Evolutionary conservation across 2,329 filamentous ascomycete genomes (phyloP), one percentile per base, ranked within the genome.

Genomic region (Fusarium zealandicum): DNA sequence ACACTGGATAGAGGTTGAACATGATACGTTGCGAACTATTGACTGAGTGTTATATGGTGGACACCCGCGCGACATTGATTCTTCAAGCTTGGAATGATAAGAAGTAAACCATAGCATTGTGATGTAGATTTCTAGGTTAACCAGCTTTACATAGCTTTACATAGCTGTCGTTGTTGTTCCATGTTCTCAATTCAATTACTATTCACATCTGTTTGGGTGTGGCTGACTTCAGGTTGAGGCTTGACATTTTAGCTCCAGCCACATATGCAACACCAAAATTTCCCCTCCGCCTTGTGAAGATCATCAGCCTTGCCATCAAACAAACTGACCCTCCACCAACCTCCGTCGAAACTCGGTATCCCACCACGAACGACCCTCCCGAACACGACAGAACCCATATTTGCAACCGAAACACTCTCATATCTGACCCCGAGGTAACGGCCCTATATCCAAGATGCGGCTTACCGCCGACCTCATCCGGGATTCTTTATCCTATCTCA

Each of bases 401-500:
- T 11, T 8, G 22, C 14, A 5, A 40, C 8, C 10, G 17, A 35
- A 5, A 38, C 36, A 50, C 45, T 8, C 11, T 2, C 22, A 49
- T 31, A 38, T 50, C 5, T 57, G 17, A 59, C 32, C 37, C 49
- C 53, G 64, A 68, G 66, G 66, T 68, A 67, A 68, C 53, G 51
- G 48, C 44, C 46, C 64, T 31, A 45, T 40, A 64, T 49, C 67
- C 75, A 79, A 73, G 65, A 98, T 99, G 95, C 89, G 93, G 83
- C 87, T 99, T 79, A 97, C 93, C 61, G 88, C 91, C 67, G 95
- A 98, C 76, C 87, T 98, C 71, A 96, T 99, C 79, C 86, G 92
- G 77, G 88, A 86, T 76, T 96, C 95, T 73, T 89, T 96, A 67
- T 97, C 93, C 75, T 99, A 97, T 83, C 90, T 98, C 78, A 99